Base-by-base conservation (phyloP, 352 stramenopile genomes). In the Phytophthora vignae region DNA sequence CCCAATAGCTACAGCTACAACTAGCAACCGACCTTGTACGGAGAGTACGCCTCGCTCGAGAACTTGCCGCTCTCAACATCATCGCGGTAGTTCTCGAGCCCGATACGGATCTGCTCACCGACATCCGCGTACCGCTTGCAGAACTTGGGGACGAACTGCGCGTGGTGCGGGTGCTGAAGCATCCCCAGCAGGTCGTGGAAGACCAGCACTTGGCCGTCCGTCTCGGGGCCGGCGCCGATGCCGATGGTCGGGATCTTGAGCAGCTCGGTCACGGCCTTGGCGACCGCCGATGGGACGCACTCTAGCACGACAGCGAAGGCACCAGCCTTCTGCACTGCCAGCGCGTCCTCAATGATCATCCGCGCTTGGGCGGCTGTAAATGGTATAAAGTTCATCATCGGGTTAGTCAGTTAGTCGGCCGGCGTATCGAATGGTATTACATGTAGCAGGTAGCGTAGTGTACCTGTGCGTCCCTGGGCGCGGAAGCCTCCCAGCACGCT, bases 111-210 rank as follows among this genome's bases (percentile, higher is more conserved):
- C 59, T 89, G 80, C 57, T 99, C 87, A 15, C 97, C 97, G 12
- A 99, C 93, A 66, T 98, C 89, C 10, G 96, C 96, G 81, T 99
- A 99, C 25, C 93, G 90, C 78, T 99, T 99, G 78, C 98, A 99
- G 74, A 99, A 99, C 69, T 98, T 99, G 10, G 98, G 98, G 29
- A 99, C 95, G 63, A 90, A 84, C 68, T 96, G 87, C 22, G 96
- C 95, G 72, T 99, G 97, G 76, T 99, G 97, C 0, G 98, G 98
- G 78, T 99, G 98, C 70, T 98, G 95, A 21, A 99, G 85, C 95
- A 99, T 99, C 17, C 98, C 98, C 36, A 99, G 78, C 74, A 99
- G 90, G 74, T 99, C 98, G 74, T 99, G 98, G 78, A 98, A 99
- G 5, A 99, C 98, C 19, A 99, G 75, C 21, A 99, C 89, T 77